These are phyloP conservation scores for Colletotrichum chrysophilum DNA, from an alignment of 2,329 filamentous ascomycete genomes.

Conservation along the genomic window DNA sequence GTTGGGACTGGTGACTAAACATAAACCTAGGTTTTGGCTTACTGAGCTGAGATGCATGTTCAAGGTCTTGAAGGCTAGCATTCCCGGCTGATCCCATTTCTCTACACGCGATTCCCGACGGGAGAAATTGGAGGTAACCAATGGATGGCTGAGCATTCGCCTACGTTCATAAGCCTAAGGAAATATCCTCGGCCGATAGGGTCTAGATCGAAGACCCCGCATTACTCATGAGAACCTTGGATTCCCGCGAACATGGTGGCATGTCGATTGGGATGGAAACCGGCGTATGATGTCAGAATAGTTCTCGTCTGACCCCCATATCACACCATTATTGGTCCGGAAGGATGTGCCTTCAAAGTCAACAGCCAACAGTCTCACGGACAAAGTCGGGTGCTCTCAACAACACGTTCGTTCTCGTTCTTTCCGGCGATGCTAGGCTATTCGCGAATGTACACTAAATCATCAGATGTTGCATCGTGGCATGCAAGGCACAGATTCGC, in stretches of 20 bases:
- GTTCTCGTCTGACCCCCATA: neutral
- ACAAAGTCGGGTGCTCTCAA: neutral
- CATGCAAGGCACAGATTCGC: neutral
- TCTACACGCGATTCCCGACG: neutral
- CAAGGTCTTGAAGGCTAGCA: neutral
- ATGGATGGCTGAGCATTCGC: neutral
- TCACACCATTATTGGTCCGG: neutral
- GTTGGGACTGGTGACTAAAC: neutral
- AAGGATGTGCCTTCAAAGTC: neutral
- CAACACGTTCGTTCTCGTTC: neutral
- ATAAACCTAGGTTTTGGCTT: neutral
- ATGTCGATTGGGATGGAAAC: neutral
- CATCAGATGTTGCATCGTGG: neutral
- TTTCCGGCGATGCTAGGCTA: neutral
- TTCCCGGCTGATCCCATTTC: neutral
- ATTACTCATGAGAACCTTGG: neutral
- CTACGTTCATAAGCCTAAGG: neutral
- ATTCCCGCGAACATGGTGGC: neutral
- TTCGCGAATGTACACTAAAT: neutral
- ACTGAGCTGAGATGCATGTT: neutral
- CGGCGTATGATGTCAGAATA: neutral
- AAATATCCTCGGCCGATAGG: neutral
- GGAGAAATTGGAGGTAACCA: neutral
- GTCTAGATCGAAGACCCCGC: neutral
- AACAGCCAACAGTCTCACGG: neutral